Base-by-base conservation (phyloP, 371 early-diverging fungal species). In the Chytridium lagenaria region DNA sequence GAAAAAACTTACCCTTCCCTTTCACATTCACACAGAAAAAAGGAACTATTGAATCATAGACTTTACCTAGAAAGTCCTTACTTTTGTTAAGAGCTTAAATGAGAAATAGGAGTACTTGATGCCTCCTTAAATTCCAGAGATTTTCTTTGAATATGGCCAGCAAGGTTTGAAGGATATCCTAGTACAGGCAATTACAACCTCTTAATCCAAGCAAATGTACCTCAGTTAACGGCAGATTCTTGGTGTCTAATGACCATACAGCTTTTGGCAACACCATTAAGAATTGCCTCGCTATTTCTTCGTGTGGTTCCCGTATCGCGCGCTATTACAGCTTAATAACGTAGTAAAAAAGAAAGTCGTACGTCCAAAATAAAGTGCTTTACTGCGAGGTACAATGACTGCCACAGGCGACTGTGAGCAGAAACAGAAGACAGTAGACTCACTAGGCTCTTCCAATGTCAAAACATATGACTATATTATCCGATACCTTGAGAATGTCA, bases 11-110 rank as follows among this genome's bases (percentile, higher is more conserved):
- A 70, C 70, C 70, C 40, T 70, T 70, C 10, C n/a, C 28, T 15
- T 66, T 50, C 19, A 55, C 36, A 37, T 39, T 38, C 16, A 74
- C 69, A 49, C 68, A 34, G 37, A 74, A 74, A 50, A 74, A 74
- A 10, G 74, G 74, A 10, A 69, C 34, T 2, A 74, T 19, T 26
- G 50, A 33, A 51, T 74, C 68, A 28, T 39, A 31, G 1, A 69
- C 22, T 31, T 69, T 68, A 16, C 31, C 36, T 7, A 37, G 12
- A 52, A 52, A 5, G 23, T 52, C 55, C 55, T 28, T 70, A 23
- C n/a, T n/a, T 65, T 44, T 73, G 39, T 12, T 12, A 52, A 69
- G 15, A 34, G 23, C 2, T 0, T n/a, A n/a, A n/a, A n/a, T n/a
- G n/a, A n/a, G n/a, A n/a, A 71, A 0, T 50, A 28, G 64, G 40